A percentile compares a stretch with the other conserved stretches of the same genome.
Evolutionary conservation across 1,139 yeast genomes (phyloP).

Genomic region (Geotrichum australiense): DNA sequence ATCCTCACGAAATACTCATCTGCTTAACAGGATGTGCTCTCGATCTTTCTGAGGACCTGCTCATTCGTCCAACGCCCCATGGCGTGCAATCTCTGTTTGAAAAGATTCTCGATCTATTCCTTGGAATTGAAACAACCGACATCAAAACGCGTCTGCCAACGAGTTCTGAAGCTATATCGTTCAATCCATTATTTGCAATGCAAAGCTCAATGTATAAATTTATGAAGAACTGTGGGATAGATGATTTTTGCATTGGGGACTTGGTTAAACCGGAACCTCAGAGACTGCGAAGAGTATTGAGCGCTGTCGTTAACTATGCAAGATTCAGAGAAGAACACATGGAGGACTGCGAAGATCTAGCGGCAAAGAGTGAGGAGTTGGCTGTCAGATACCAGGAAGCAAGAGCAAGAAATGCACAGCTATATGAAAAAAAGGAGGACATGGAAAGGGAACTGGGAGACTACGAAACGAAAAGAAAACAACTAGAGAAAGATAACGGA

Average conservation of each 20-base stretch:
- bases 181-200: constrained; percentile 33
- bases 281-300: constrained; percentile 57
- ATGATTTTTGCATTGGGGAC: constrained; percentile 70
- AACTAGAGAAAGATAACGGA: constrained; percentile 49
- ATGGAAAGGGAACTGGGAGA: constrained; percentile 25
- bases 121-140: constrained; percentile 50
- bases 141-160: constrained; percentile 34
- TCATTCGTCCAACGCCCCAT: constrained; percentile 58
- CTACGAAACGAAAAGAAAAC: constrained; percentile 36
- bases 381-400: constrained; percentile 39
- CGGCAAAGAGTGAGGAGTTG: constrained; percentile 47
- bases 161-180: constrained; percentile 24
- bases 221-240: constrained; percentile 65
- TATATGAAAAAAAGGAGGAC: constrained; percentile 33
- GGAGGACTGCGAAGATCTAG: constrained; percentile 57
- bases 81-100: constrained; percentile 58
- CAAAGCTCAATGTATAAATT: constrained; percentile 57
- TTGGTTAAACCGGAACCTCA: constrained; percentile 61
- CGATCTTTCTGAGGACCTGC: constrained; percentile 54
- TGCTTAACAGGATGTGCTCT: constrained; percentile 56
- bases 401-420: constrained; percentile 40
- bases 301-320: constrained; percentile 83
- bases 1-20: constrained; percentile 52
- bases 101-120: constrained; percentile 63
- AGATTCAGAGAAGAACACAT: constrained; percentile 66